Base-by-base conservation (phyloP, 176 grass and related monocot species). In the Oryza rufipogon region DNA sequence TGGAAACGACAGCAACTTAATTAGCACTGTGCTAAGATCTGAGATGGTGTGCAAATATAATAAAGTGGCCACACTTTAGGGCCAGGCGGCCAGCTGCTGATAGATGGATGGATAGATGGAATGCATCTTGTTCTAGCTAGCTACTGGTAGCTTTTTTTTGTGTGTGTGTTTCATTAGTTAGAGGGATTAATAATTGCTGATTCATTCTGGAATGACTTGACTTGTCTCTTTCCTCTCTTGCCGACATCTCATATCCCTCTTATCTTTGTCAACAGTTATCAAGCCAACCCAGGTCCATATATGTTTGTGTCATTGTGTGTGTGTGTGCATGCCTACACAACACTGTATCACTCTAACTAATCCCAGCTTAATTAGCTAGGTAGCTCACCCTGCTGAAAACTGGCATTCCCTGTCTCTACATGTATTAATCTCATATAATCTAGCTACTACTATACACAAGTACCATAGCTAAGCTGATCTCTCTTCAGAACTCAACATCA, bases 191-290 rank as follows among this genome's bases (percentile, higher is more conserved):
- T 87, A 75, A 87, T 63, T 87, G 85, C 12, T 4, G 46, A 71
- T 71, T 78, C 63, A 71, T 71, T 71, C 63, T 30, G 63, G 63
- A 42, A 17, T 47, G 70, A 32, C 85, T 34, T 61, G 71, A 76
- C 78, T 49, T 87, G 79, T 87, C 78, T 30, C 79, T 76, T 76
- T 17, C 75, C 71, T 66, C 30, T 41, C 71, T 75, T 81, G 85
- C 85, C 85, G 85, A 87, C 85, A 81, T 69, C 64, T 75, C 85
- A 14, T 38, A 44, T 30, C 15, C 45, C 64, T 45, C 81, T 78
- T 45, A 60, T 45, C 16, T 69, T 33, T 73, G 78, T 75, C 70
- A 19, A 60, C 71, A 71, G 51, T 13, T 11, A 30, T 66, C 38
- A 38, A 67, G 14, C 38, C 81, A 75, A 36, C 11, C 58, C 25